Percentiles rank a stretch among this genome's conserved stretches.
Evolutionary conservation across 1,284 basidiomycete species (phyloP).

Genomic region (Gomphus bonarii): DNA sequence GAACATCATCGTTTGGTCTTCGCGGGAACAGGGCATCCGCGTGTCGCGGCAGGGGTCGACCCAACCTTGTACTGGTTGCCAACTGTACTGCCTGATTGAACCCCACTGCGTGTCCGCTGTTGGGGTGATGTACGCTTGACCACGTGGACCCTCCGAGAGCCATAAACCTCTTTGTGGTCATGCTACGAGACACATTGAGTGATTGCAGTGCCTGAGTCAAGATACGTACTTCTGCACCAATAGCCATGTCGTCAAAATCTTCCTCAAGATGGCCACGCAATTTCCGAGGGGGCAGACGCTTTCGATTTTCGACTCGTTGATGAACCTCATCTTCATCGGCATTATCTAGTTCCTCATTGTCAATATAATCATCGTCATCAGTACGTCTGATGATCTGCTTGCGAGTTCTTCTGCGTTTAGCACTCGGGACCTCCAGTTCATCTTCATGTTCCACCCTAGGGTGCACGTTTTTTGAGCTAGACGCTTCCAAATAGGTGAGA

Average conservation of each 20-base stretch:
- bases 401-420: not conserved
- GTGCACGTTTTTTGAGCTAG: not conserved
- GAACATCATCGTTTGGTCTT: not conserved
- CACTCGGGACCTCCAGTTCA: not conserved
- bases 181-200: not conserved
- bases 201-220: not conserved
- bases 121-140: not conserved
- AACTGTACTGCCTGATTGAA: not conserved
- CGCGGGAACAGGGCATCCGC: not conserved
- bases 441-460: not conserved
- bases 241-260: conserved; percentile 4
- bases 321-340: not conserved
- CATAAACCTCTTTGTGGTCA: conserved; percentile 2
- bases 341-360: not conserved
- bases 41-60: not conserved
- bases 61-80: not conserved
- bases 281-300: not conserved
- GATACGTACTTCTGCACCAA: not conserved
- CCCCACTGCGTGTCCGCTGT: not conserved
- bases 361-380: not conserved
- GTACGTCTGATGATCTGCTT: not conserved
- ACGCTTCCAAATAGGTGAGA: not conserved
- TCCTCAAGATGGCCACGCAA: not conserved
- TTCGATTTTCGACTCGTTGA: not conserved
- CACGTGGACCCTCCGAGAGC: not conserved